These are phyloP conservation scores for Populus deltoides DNA, from an alignment of 345 rosid species.

Conservation along the genomic window DNA sequence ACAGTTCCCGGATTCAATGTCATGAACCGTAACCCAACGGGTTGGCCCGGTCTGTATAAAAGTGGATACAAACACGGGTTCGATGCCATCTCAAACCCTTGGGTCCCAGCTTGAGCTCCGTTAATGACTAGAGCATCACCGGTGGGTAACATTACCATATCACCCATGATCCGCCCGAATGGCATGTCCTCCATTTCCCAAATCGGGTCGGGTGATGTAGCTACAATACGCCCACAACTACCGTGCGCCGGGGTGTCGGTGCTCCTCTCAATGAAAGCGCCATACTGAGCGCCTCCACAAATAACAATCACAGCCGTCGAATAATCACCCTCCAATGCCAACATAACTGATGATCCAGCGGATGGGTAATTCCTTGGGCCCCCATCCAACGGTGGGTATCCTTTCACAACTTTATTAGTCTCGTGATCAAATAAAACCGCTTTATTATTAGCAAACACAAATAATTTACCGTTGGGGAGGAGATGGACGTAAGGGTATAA, in stretches of 20 bases:
- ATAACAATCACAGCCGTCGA: slow-evolving; percentile 57
- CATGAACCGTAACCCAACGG: slow-evolving; percentile 34
- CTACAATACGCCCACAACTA: slow-evolving; percentile 26
- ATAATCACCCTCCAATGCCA: slow-evolving; percentile 41
- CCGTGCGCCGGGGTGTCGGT: slow-evolving; percentile 28
- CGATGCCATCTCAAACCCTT: slow-evolving; percentile 26
- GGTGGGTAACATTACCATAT: slow-evolving; percentile 83
- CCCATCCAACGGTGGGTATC: slow-evolving; percentile 69
- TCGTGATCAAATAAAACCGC: slow-evolving; percentile 67
- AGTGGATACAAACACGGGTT: slow-evolving; percentile 70
- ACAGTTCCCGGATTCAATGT: slow-evolving; percentile 66
- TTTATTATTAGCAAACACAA: slow-evolving; percentile 73
- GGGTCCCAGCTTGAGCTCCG: slow-evolving; percentile 77
- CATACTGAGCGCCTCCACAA: slow-evolving; percentile 84
- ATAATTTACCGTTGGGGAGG: slow-evolving; percentile 77
- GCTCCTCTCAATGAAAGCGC: slow-evolving; percentile 53
- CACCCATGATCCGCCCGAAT: slow-evolving; percentile 87
- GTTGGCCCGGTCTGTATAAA: slow-evolving; percentile 54
- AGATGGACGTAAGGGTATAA: slow-evolving; percentile 87
- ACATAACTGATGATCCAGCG: slow-evolving; percentile 78
- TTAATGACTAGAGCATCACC: slow-evolving; percentile 69
- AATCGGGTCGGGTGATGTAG: slow-evolving; percentile 17
- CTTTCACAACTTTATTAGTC: slow-evolving; percentile 35
- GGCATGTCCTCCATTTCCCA: slow-evolving; percentile 77
- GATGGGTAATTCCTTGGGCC: slow-evolving; percentile 87